phyloP scores from a whole-genome alignment of 2,329 filamentous ascomycete species.

The Monosporascus sp. region DNA sequence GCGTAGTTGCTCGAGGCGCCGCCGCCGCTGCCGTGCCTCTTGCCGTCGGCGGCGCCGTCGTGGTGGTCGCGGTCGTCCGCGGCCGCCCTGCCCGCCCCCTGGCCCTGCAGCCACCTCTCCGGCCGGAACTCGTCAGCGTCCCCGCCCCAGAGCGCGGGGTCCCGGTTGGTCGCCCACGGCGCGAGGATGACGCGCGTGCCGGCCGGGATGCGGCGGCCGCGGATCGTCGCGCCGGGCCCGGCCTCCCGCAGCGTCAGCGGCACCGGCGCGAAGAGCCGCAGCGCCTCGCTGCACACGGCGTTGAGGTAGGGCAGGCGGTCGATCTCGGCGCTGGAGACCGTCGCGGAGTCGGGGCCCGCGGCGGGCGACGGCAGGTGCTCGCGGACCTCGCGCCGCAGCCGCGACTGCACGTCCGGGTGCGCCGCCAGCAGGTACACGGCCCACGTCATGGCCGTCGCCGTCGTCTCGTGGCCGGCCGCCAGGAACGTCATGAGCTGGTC shows the following conservation, averaged over 20 bases:
- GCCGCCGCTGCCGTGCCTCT: constrained; percentile 51
- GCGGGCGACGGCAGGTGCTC: constrained; percentile 32
- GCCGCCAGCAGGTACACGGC: constrained; percentile 32
- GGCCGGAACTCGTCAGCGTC: constrained; percentile 74
- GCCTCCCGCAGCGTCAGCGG: constrained; percentile 57
- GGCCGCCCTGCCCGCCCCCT: constrained; percentile 22
- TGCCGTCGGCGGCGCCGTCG: background rate
- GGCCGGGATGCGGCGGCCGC: constrained; percentile 55
- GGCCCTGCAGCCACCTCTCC: constrained; percentile 60
- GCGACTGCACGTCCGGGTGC: constrained; percentile 31
- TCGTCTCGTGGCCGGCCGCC: constrained; percentile 40
- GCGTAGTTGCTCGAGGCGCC: constrained; percentile 72
- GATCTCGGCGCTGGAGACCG: constrained; percentile 29
- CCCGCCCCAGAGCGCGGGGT: constrained; percentile 65
- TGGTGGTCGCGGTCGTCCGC: background rate
- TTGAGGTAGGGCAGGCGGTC: constrained; percentile 35
- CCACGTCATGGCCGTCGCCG: constrained; percentile 36
- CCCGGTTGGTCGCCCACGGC: constrained; percentile 65
- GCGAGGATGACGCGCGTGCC: constrained; percentile 60
- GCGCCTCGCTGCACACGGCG: constrained; percentile 38
- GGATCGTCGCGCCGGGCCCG: constrained; percentile 48
- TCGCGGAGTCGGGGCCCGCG: constrained; percentile 10
- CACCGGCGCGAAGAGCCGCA: constrained; percentile 38
- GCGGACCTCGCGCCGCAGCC: constrained; percentile 34
- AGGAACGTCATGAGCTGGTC: constrained; percentile 39